Evolutionary conservation across 163 green algal species (phyloP).

Genomic region (Chloromonas sp.): DNA sequence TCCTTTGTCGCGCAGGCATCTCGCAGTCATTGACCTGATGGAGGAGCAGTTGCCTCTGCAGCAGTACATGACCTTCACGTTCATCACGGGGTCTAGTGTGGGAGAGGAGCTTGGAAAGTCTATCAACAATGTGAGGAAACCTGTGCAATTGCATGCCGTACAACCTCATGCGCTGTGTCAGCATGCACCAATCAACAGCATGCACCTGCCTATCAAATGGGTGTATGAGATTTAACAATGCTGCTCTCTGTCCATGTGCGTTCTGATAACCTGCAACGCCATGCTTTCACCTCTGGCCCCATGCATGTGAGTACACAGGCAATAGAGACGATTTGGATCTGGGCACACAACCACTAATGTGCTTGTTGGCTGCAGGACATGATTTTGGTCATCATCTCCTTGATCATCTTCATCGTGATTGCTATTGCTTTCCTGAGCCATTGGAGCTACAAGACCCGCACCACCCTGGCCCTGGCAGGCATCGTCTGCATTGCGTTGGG

Average conservation of each 20-base stretch:
- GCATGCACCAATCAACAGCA: too few species aligned
- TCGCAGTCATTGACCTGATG: slow-evolving; percentile 19
- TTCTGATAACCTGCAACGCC: too few species aligned
- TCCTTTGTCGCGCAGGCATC: slow-evolving; percentile 1
- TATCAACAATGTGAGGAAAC: slow-evolving; percentile 8
- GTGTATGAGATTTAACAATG: too few species aligned
- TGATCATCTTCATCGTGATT: slow-evolving; percentile 21
- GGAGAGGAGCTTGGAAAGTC: slow-evolving; percentile 8
- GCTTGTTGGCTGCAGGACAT: background rate
- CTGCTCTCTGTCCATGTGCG: too few species aligned
- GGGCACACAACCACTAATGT: too few species aligned
- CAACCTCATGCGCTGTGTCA: too few species aligned
- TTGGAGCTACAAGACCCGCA: slow-evolving; percentile 9
- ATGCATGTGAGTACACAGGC: too few species aligned
- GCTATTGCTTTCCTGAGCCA: slow-evolving; percentile 13
- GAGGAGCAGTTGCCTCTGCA: background rate
- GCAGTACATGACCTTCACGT: slow-evolving; percentile 12
- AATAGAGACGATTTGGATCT: too few species aligned
- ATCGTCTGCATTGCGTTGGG: background rate
- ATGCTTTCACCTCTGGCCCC: too few species aligned
- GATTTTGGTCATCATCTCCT: slow-evolving; percentile 14
- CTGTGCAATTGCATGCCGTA: too few species aligned
- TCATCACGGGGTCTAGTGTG: slow-evolving; percentile 9
- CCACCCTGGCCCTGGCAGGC: slow-evolving; percentile 7
- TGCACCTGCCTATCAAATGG: too few species aligned